phyloP scores from a whole-genome alignment of 2,329 filamentous ascomycete species.

The Stagonosporopsis cucurbitacearum region DNA sequence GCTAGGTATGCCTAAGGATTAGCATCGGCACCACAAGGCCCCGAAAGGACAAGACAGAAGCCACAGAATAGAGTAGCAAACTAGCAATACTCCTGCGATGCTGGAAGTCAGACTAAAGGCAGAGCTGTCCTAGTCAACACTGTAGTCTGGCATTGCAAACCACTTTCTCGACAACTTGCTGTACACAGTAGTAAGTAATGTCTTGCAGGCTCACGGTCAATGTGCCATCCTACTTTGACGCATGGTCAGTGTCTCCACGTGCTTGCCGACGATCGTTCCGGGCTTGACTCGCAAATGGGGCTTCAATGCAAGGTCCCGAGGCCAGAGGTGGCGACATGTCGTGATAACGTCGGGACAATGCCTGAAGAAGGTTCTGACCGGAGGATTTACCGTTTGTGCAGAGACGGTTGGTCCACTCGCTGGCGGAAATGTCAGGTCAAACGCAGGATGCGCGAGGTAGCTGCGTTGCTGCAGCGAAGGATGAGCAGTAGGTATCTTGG shows the following conservation, averaged over 20 bases:
- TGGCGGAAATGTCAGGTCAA: conserved; percentile 3
- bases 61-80: neutral
- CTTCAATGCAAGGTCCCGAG: conserved; percentile 8
- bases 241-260: conserved; percentile 18
- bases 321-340: conserved; percentile 15
- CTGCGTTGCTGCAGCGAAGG: neutral
- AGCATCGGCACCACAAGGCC: neutral
- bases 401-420: conserved; percentile 11
- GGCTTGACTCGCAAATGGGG: conserved; percentile 12
- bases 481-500: neutral
- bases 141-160: no score
- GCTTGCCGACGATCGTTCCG: conserved; percentile 16
- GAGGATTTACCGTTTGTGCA: conserved; percentile 10
- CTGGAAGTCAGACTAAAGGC: no score
- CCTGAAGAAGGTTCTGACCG: conserved; percentile 12
- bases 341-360: conserved; percentile 15
- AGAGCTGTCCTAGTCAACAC: no score
- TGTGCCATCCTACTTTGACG: conserved; percentile 2
- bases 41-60: neutral
- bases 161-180: neutral
- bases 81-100: no score
- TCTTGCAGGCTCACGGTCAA: conserved; percentile 7
- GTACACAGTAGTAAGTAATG: neutral
- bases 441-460: conserved; percentile 1
- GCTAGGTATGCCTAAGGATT: neutral